phyloP scores from a whole-genome alignment of 306 rosid genomes.

The Prunus campanulata region DNA sequence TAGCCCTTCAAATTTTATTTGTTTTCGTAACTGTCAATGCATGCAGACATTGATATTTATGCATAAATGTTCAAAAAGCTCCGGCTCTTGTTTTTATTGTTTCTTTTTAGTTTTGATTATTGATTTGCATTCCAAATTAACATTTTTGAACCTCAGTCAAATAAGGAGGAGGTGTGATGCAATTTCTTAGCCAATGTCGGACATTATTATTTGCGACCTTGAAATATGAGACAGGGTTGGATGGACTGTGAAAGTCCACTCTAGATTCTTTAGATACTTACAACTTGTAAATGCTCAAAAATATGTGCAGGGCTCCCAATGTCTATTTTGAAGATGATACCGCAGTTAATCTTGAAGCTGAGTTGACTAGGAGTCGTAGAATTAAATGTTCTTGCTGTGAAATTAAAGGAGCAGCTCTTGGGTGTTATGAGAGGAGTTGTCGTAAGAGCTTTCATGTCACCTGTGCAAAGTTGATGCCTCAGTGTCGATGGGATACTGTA shows the following conservation, averaged over 20 bases:
- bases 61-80: too few species aligned
- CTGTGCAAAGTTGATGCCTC: slow-evolving; percentile 77
- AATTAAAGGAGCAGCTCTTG: slow-evolving; percentile 83
- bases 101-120: too few species aligned
- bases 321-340: slow-evolving; percentile 72
- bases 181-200: too few species aligned
- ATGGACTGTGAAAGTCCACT: background rate
- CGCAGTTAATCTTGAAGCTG: slow-evolving; percentile 87
- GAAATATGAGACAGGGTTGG: too few species aligned
- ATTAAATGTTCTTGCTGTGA: slow-evolving; percentile 88
- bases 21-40: too few species aligned
- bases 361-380: slow-evolving; percentile 75
- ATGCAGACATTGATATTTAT: too few species aligned
- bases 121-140: too few species aligned
- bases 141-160: too few species aligned
- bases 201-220: too few species aligned
- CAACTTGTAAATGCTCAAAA: slow-evolving; percentile 18
- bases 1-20: too few species aligned
- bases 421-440: slow-evolving; percentile 80
- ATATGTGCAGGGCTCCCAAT: slow-evolving; percentile 80
- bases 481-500: slow-evolving; percentile 93
- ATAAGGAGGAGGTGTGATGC: too few species aligned
- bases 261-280: background rate
- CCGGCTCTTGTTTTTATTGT: too few species aligned
- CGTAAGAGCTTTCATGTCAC: slow-evolving; percentile 89